These are phyloP conservation scores for Lobosporangium transversale DNA, from an alignment of 192 early-diverging fungal genomes.

Conservation along the genomic window DNA sequence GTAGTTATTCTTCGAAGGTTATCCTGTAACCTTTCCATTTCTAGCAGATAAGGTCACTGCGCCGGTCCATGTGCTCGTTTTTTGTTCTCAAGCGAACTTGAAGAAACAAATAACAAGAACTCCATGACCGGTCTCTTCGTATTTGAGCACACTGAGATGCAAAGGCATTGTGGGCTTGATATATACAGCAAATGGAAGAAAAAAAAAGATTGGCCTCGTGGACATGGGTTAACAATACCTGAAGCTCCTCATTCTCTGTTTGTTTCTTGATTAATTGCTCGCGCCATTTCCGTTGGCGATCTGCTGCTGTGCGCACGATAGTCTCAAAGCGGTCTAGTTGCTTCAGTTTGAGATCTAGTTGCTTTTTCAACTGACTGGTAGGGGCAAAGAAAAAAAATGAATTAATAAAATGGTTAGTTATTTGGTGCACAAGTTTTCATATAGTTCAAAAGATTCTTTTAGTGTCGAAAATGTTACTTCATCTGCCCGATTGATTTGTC, in stretches of 20 bases:
- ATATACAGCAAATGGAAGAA: not conserved
- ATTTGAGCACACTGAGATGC: not conserved
- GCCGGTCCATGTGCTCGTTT: not conserved
- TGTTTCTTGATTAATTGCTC: constrained; percentile 43
- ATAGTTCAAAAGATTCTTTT: too few relatives aligned
- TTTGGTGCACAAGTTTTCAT: too few relatives aligned
- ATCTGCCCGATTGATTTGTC: constrained; percentile 48
- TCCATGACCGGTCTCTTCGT: constrained; percentile 23
- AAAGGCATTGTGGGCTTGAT: too few relatives aligned
- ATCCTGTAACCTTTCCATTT: constrained; percentile 49
- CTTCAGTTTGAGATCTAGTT: constrained; percentile 50
- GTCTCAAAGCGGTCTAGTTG: constrained; percentile 42
- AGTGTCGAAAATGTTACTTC: constrained; percentile 47
- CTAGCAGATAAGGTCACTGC: constrained; percentile 50
- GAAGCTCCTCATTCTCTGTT: constrained; percentile 43
- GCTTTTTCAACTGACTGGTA: constrained; percentile 44
- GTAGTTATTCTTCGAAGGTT: constrained; percentile 37
- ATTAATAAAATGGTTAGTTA: too few relatives aligned
- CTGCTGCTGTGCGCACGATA: constrained; percentile 34
- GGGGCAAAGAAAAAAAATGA: not conserved
- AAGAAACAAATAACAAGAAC: not conserved
- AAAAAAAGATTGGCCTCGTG: not conserved
- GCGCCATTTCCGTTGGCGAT: constrained; percentile 45
- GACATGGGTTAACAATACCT: constrained; percentile 24
- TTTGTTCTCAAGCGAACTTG: not conserved